A percentile compares a stretch with the other conserved stretches of the same genome.
Evolutionary conservation across 345 rosid species (phyloP).

Genomic region (Brassica carinata): DNA sequence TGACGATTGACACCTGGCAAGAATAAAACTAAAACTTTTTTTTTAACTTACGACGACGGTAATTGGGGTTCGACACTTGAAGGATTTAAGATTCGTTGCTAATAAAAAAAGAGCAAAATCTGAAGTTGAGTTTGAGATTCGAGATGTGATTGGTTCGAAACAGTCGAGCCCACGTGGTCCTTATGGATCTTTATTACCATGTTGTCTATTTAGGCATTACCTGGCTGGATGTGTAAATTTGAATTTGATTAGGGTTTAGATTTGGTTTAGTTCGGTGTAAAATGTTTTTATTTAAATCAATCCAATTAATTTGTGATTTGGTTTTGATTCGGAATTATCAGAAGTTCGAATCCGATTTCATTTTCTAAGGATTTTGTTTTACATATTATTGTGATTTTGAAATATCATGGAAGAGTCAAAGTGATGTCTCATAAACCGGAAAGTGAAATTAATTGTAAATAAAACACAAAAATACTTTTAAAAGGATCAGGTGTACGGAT

Average conservation of each 20-base stretch:
- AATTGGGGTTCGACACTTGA: constrained; percentile 34
- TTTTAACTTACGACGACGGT: constrained; percentile 26
- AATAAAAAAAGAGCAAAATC: constrained; percentile 5
- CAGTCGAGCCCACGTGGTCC: constrained; percentile 36
- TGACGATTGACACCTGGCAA: constrained; percentile 45
- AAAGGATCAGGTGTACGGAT: constrained; percentile 29
- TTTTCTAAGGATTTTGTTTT: neutral
- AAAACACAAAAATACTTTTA: neutral
- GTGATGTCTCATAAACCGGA: neutral
- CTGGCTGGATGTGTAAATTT: constrained; percentile 4
- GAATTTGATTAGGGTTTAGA: constrained; percentile 12
- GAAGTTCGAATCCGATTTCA: neutral
- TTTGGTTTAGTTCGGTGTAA: constrained; percentile 18
- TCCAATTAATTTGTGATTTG: neutral
- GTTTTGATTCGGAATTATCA: neutral
- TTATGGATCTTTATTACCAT: constrained; percentile 24
- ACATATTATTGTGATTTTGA: neutral
- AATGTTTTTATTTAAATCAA: neutral
- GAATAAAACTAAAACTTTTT: constrained; percentile 12
- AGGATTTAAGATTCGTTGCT: constrained; percentile 32
- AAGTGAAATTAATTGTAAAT: neutral
- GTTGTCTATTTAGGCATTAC: constrained; percentile 24
- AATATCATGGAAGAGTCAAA: neutral
- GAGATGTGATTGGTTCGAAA: constrained; percentile 39
- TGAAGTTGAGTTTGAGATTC: constrained; percentile 31